Evolutionary conservation across 257 asterid species (phyloP).

Genomic region (Schizonepeta tenuifolia): DNA sequence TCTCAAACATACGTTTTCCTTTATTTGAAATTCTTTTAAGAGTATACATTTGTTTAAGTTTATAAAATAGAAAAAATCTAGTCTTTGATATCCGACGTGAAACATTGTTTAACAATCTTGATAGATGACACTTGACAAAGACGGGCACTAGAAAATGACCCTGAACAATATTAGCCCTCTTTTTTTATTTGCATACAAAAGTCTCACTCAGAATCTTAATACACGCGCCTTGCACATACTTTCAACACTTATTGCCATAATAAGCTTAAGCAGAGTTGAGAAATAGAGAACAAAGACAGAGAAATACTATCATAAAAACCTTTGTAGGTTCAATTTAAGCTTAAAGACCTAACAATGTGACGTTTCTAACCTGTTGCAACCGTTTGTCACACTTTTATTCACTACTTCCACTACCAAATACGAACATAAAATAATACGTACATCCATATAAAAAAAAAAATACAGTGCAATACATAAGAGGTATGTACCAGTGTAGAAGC

Average conservation of each 20-base stretch:
- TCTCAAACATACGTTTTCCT: no score
- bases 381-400: background rate
- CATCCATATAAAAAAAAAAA: background rate
- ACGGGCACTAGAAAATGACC: background rate
- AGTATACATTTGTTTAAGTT: conserved; percentile 36
- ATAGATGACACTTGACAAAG: background rate
- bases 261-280: background rate
- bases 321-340: background rate
- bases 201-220: no score
- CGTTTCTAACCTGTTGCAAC: background rate
- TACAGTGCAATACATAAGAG: background rate
- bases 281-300: background rate
- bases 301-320: background rate
- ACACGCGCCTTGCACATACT: background rate
- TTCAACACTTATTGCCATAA: background rate
- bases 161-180: no score
- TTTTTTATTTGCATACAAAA: no score
- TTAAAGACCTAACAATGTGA: background rate
- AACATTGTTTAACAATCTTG: no score
- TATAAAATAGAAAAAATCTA: no score
- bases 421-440: background rate
- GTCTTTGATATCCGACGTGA: no score
- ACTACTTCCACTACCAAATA: background rate
- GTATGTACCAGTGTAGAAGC: background rate
- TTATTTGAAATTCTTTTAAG: no score